A percentile compares a stretch with the other conserved stretches of the same genome.
Conservation (phyloP, 2,329 filamentous ascomycete species). For the Penicillium sp. region DNA sequence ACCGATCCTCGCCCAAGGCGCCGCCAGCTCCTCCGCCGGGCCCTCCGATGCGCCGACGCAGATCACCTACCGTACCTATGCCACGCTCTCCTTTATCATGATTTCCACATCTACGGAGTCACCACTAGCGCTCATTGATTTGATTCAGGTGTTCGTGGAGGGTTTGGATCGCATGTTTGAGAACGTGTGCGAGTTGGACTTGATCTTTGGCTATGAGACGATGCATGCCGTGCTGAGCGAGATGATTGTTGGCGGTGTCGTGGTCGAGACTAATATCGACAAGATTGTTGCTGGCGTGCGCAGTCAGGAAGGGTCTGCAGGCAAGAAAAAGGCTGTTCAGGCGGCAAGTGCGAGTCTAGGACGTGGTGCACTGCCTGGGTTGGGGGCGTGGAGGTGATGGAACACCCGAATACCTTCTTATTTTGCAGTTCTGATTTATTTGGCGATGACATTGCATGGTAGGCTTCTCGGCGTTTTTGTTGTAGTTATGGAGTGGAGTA, state of each 20-base stretch:
- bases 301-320: conserved; percentile 43
- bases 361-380: conserved; percentile 35
- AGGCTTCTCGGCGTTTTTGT: conserved; percentile 9
- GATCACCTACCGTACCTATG: conserved; percentile 96
- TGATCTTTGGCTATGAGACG: conserved; percentile 99
- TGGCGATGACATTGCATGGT: neutral
- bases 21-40: conserved; percentile 48
- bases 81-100: conserved; percentile 96
- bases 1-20: conserved; percentile 56
- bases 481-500: neutral
- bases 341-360: conserved; percentile 38
- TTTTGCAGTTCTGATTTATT: neutral
- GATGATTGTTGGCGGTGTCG: conserved; percentile 93
- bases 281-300: conserved; percentile 81
- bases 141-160: conserved; percentile 98
- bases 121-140: conserved; percentile 86
- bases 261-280: conserved; percentile 86
- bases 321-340: conserved; percentile 44
- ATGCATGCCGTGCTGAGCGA: conserved; percentile 85
- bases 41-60: conserved; percentile 88
- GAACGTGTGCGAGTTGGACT: conserved; percentile 95
- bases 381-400: conserved; percentile 39
- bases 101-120: conserved; percentile 96
- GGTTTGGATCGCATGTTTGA: conserved; percentile 91
- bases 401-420: neutral